Conservation (phyloP, 2,329 filamentous ascomycete genomes). For the Venturia oleaginea region DNA sequence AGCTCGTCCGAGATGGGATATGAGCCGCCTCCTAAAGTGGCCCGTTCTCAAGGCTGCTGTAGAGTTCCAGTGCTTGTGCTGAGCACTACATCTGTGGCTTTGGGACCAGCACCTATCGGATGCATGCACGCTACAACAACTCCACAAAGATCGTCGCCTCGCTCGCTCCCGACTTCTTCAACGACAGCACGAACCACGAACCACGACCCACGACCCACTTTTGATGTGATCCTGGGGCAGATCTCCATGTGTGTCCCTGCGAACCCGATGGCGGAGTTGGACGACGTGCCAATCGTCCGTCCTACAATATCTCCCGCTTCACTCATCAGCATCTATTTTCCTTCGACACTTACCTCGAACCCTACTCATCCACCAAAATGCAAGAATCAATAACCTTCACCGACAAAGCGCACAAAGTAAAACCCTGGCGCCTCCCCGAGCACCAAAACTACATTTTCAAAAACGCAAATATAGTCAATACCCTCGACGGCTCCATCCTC, state of each 20-base stretch:
- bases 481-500: slow-evolving; percentile 23
- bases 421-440: slow-evolving; percentile 21
- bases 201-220: not conserved
- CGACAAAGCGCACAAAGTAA: not conserved
- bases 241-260: not conserved
- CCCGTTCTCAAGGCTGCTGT: not conserved
- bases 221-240: not conserved
- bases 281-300: too few relatives aligned
- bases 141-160: not conserved
- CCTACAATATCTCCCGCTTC: too few relatives aligned
- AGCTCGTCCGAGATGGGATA: not conserved
- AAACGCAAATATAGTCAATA: slow-evolving; percentile 39
- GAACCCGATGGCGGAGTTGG: not conserved
- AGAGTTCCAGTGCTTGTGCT: not conserved
- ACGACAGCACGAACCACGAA: not conserved
- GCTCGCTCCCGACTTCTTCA: not conserved
- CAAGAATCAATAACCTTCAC: not conserved
- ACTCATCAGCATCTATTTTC: not conserved
- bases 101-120: not conserved
- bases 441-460: slow-evolving; percentile 27
- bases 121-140: not conserved
- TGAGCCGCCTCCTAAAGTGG: not conserved
- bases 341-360: not conserved
- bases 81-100: not conserved
- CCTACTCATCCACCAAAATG: not conserved